phyloP scores from a whole-genome alignment of 192 early-diverging fungal species.

The Coemansia sp. region DNA sequence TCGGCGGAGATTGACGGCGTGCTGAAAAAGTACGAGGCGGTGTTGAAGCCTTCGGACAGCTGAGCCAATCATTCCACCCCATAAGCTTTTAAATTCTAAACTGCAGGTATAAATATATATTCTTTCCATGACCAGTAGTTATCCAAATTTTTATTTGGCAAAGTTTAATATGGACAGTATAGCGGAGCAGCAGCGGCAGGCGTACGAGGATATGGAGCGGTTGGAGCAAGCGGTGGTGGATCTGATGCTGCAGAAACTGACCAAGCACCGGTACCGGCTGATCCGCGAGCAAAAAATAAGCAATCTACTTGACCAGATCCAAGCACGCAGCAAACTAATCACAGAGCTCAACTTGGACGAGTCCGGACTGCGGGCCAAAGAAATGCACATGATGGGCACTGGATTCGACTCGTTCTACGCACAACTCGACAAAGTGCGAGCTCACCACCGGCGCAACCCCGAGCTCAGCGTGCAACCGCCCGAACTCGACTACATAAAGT shows the following conservation, averaged over 20 bases:
- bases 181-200: slow-evolving; percentile 71
- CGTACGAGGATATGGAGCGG: slow-evolving; percentile 90
- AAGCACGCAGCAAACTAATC: slow-evolving; percentile 62
- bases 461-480: slow-evolving; percentile 75
- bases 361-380: slow-evolving; percentile 66
- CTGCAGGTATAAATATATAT: slow-evolving; percentile 1
- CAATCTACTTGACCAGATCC: slow-evolving; percentile 69
- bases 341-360: slow-evolving; percentile 69
- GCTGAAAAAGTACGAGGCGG: slow-evolving; percentile 39
- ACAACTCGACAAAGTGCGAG: slow-evolving; percentile 78
- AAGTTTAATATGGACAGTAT: slow-evolving; percentile 56
- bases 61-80: slow-evolving; percentile 1
- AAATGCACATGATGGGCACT: slow-evolving; percentile 68
- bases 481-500: slow-evolving; percentile 74
- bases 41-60: slow-evolving; percentile 42
- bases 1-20: slow-evolving; percentile 46
- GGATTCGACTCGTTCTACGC: slow-evolving; percentile 86
- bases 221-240: slow-evolving; percentile 85
- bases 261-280: slow-evolving; percentile 81
- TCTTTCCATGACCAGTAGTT: not conserved
- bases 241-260: slow-evolving; percentile 73
- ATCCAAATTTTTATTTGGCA: not conserved
- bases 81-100: slow-evolving; percentile 3
- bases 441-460: slow-evolving; percentile 76
- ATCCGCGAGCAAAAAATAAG: slow-evolving; percentile 78